A percentile compares a stretch with the other conserved stretches of the same genome.
These are phyloP conservation scores for Blastomyces parvus DNA, from an alignment of 2,329 filamentous ascomycete genomes.

Conservation along the genomic window DNA sequence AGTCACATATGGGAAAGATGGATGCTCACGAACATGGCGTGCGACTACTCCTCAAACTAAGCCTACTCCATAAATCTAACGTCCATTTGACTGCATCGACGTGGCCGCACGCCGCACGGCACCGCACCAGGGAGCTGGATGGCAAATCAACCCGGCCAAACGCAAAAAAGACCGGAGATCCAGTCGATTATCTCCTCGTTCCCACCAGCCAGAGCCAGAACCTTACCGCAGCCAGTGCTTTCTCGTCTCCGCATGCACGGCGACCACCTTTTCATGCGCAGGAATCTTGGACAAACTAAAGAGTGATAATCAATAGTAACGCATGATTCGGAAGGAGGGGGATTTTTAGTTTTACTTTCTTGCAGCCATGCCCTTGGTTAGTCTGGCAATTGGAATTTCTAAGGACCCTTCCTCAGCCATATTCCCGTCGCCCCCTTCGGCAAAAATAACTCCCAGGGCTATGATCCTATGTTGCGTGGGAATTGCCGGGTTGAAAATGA, in stretches of 20 bases:
- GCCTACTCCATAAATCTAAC: not conserved
- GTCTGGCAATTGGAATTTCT: not conserved
- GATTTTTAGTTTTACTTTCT: not conserved
- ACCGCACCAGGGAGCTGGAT: not conserved
- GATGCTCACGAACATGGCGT: not conserved
- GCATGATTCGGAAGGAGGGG: not conserved
- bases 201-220: not conserved
- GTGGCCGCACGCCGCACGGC: slow-evolving; percentile 8
- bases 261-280: not conserved
- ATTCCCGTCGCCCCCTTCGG: not conserved
- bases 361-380: not conserved
- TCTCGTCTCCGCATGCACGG: not conserved
- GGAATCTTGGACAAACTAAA: not conserved
- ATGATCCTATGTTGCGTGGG: not conserved
- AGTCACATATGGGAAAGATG: not conserved
- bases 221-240: not conserved
- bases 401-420: not conserved
- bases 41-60: not conserved
- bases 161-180: not conserved
- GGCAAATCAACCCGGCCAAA: slow-evolving; percentile 3
- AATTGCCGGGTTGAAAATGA: not conserved
- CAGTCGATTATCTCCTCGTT: slow-evolving; percentile 2
- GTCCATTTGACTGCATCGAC: slow-evolving; percentile 1
- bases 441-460: not conserved
- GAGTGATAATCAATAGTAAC: not conserved